Evolutionary conservation across 129 eudicot genomes (phyloP).

Genomic region (Arctium minus): DNA sequence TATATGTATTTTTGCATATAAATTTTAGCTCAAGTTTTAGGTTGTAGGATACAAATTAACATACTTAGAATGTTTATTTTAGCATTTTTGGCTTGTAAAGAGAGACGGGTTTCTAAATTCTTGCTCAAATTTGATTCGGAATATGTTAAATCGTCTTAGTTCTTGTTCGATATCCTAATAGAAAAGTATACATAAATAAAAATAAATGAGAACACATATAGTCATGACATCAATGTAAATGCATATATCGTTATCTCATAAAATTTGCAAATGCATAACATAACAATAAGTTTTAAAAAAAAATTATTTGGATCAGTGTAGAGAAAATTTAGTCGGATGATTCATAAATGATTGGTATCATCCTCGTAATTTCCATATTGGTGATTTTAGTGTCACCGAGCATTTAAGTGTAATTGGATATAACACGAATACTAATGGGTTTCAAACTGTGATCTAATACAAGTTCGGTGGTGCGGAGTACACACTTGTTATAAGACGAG

Average conservation of each 20-base stretch:
- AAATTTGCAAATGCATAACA: neutral
- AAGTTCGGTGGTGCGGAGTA: too few relatives aligned
- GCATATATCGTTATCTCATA: neutral
- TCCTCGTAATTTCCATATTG: neutral
- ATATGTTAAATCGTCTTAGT: neutral
- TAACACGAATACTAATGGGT: too few relatives aligned
- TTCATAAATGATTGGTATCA: neutral
- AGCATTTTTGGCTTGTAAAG: neutral
- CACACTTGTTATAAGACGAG: too few relatives aligned
- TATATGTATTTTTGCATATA: neutral
- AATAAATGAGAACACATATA: neutral
- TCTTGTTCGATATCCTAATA: neutral
- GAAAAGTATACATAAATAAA: too few relatives aligned
- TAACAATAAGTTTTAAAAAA: neutral
- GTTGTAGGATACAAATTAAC: neutral
- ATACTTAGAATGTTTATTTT: neutral
- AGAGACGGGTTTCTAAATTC: neutral
- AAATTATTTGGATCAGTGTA: neutral
- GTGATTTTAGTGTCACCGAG: too few relatives aligned
- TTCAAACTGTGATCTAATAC: too few relatives aligned
- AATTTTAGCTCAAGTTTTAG: neutral
- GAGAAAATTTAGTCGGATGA: neutral
- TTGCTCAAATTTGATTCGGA: neutral
- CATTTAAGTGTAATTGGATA: too few relatives aligned
- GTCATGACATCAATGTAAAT: neutral